Evolutionary conservation across 148 eudicot genomes (phyloP).

Genomic region (Camellia lanceoleosa): DNA sequence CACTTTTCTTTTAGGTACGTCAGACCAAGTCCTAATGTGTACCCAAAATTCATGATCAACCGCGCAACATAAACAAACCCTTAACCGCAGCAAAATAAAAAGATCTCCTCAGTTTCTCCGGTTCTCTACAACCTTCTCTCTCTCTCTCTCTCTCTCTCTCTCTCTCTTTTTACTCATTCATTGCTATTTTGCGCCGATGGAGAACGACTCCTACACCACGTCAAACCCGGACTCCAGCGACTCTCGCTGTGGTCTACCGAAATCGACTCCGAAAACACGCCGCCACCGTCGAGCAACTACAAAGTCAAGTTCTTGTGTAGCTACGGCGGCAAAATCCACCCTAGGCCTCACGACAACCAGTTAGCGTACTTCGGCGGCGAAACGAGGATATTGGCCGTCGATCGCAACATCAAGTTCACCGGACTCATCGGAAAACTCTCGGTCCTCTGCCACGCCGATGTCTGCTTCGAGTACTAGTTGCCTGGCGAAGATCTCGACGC

Average conservation of each 20-base stretch:
- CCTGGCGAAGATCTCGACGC: conserved; percentile 91
- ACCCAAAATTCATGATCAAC: too few relatives aligned
- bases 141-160: neutral
- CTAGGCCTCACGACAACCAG: conserved; percentile 71
- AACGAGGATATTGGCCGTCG: conserved; percentile 61
- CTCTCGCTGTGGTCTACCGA: conserved; percentile 84
- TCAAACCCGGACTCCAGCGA: conserved; percentile 72
- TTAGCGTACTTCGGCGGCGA: conserved; percentile 75
- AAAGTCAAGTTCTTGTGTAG: conserved; percentile 77
- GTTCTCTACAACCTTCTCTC: too few relatives aligned
- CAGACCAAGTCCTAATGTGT: too few relatives aligned
- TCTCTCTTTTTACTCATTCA: neutral
- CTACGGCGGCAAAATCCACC: conserved; percentile 76
- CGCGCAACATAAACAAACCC: too few relatives aligned
- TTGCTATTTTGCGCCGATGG: conserved; percentile 37
- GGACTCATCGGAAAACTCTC: conserved; percentile 37
- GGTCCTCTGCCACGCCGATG: conserved; percentile 27
- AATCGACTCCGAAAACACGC: conserved; percentile 63
- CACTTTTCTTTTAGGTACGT: too few relatives aligned
- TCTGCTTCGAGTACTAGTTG: conserved; percentile 68
- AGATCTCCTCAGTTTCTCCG: too few relatives aligned
- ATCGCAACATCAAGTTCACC: conserved; percentile 50
- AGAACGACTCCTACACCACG: conserved; percentile 46
- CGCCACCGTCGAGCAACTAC: conserved; percentile 22
- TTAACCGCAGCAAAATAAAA: too few relatives aligned